Conservation (phyloP, 2,329 filamentous ascomycete species). For the Colletotrichum musae region DNA sequence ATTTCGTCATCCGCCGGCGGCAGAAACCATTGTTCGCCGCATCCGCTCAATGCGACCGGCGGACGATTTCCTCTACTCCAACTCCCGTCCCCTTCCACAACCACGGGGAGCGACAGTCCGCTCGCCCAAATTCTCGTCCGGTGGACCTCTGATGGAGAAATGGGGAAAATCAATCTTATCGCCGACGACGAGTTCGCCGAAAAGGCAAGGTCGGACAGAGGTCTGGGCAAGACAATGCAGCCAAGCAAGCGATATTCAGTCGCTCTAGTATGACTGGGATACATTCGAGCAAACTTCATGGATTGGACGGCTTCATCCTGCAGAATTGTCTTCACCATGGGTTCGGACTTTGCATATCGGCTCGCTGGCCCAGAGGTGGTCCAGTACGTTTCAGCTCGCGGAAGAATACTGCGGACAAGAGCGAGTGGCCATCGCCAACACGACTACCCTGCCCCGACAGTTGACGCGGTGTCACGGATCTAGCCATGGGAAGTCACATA, state of each 20-base stretch:
- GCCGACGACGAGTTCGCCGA: slow-evolving; percentile 27
- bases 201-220: slow-evolving; percentile 41
- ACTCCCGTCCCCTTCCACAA: not conserved
- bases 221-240: slow-evolving; percentile 41
- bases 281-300: not conserved
- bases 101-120: not conserved
- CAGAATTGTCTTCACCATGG: slow-evolving; percentile 18
- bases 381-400: slow-evolving; percentile 20
- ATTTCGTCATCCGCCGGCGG: slow-evolving; percentile 30
- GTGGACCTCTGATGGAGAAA: not conserved
- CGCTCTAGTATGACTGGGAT: slow-evolving; percentile 26
- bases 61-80: not conserved
- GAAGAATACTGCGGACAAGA: slow-evolving; percentile 10
- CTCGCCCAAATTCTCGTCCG: slow-evolving; percentile 12
- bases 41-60: not conserved
- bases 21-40: not conserved
- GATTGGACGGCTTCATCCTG: slow-evolving; percentile 2
- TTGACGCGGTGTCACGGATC: slow-evolving; percentile 46
- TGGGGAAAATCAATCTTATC: not conserved
- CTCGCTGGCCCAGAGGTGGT: slow-evolving; percentile 6
- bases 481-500: slow-evolving; percentile 50
- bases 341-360: slow-evolving; percentile 15
- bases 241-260: slow-evolving; percentile 33
- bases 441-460: not conserved
- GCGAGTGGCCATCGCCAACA: not conserved